Conservation (phyloP, 257 asterid species). For the Solanum verrucosum region DNA sequence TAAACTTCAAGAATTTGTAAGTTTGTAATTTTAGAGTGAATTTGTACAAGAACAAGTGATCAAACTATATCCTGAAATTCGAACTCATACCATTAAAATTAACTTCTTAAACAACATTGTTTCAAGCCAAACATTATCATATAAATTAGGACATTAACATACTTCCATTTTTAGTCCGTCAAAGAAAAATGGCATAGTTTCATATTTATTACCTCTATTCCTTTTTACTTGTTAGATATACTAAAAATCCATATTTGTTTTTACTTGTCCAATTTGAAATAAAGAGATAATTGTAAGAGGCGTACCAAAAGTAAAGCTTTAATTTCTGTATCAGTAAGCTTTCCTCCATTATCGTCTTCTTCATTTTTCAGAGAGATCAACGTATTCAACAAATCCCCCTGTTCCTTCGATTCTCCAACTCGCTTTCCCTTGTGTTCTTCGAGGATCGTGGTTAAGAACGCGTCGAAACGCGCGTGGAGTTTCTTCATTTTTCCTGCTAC, state of each 20-base stretch:
- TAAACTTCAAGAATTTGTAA: background rate
- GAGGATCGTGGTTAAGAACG: constrained; percentile 39
- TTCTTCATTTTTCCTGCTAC: constrained; percentile 69
- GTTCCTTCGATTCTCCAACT: background rate
- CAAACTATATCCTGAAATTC: too few species aligned
- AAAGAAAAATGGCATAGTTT: background rate
- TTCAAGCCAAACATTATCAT: background rate
- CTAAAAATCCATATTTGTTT: too few species aligned
- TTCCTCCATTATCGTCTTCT: constrained; percentile 33
- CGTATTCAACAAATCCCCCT: constrained; percentile 42
- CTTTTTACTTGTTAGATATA: background rate
- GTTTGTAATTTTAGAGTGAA: too few species aligned
- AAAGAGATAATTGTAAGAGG: background rate
- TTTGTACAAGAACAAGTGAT: too few species aligned
- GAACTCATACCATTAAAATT: background rate
- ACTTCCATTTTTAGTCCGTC: too few species aligned
- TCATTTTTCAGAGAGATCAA: constrained; percentile 48
- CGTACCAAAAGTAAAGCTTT: constrained; percentile 83
- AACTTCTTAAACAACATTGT: background rate
- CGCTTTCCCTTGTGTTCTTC: constrained; percentile 46
- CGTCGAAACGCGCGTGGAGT: constrained; percentile 65
- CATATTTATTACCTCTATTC: too few species aligned
- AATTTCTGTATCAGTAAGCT: constrained; percentile 57
- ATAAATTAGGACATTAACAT: background rate
- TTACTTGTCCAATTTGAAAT: background rate